Evolutionary conservation across 805 yeast genomes (phyloP).

Genomic region (Zygotorulaspora florentina): DNA sequence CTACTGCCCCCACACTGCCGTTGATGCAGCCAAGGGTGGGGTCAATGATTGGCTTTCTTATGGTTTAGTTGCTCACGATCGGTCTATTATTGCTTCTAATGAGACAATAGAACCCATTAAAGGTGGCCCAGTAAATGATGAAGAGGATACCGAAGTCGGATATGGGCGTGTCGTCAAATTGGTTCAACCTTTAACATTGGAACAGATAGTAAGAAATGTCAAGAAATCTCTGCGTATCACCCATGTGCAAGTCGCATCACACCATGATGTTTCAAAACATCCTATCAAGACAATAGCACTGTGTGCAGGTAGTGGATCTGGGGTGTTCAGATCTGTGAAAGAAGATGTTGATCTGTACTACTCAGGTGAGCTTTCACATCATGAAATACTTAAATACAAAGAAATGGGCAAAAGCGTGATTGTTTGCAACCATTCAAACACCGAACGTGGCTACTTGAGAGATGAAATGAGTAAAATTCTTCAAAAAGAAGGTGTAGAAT

Average conservation of each 20-base stretch:
- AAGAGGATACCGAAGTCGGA: conserved; percentile 51
- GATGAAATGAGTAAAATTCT: conserved; percentile 48
- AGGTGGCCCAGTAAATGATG: conserved; percentile 28
- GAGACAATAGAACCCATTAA: conserved; percentile 25
- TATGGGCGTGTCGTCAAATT: conserved; percentile 72
- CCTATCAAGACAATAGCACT: conserved; percentile 60
- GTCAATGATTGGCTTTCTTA: conserved; percentile 88
- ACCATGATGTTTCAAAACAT: conserved; percentile 19
- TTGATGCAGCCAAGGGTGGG: conserved; percentile 89
- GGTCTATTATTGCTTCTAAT: conserved; percentile 12
- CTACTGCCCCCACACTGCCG: conserved; percentile 93
- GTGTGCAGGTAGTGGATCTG: conserved; percentile 94
- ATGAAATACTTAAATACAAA: conserved; percentile 68
- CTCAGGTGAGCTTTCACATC: conserved; percentile 95
- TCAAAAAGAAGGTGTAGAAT: conserved; percentile 40
- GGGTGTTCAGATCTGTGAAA: conserved; percentile 49
- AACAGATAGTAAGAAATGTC: conserved; percentile 44
- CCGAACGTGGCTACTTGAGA: conserved; percentile 79
- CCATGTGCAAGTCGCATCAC: conserved; percentile 60
- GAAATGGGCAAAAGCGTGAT: conserved; percentile 72
- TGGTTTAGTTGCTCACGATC: conserved; percentile 42
- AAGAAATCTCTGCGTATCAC: conserved; percentile 51
- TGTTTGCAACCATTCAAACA: conserved; percentile 84
- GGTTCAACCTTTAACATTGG: conserved; percentile 40
- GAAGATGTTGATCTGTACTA: conserved; percentile 65